phyloP scores from a whole-genome alignment of 2,329 filamentous ascomycete species.

The Lojkania enalia region DNA sequence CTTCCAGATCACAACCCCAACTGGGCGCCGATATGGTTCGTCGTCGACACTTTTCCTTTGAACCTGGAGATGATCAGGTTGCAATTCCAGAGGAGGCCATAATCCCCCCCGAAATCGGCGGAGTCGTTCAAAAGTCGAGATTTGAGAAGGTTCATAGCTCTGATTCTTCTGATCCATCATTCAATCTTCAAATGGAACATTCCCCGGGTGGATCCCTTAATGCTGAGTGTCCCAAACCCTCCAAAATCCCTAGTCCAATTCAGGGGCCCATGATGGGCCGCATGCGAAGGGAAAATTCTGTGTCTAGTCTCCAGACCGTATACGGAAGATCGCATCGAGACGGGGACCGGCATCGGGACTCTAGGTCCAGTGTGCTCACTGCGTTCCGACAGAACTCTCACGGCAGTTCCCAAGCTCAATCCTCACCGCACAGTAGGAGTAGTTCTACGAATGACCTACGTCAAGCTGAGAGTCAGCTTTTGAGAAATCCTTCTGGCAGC shows the following conservation, averaged over 20 bases:
- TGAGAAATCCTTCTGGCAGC: slow-evolving; percentile 22
- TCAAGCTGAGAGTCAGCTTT: slow-evolving; percentile 13
- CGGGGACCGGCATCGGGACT: slow-evolving; percentile 25
- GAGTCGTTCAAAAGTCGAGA: too few species aligned
- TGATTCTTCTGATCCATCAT: not conserved
- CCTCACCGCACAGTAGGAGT: slow-evolving; percentile 19
- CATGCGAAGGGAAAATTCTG: slow-evolving; percentile 42
- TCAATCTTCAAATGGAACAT: not conserved
- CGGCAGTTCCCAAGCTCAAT: slow-evolving; percentile 14
- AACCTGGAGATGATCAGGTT: slow-evolving; percentile 46
- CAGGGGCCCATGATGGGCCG: slow-evolving; percentile 29
- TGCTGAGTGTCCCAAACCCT: slow-evolving; percentile 25
- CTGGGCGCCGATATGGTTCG: slow-evolving; percentile 22
- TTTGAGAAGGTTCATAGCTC: not conserved
- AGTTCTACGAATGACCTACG: slow-evolving; percentile 21
- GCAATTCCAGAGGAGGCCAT: slow-evolving; percentile 21
- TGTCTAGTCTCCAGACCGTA: slow-evolving; percentile 42
- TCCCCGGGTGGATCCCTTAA: slow-evolving; percentile 2
- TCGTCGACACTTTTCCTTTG: slow-evolving; percentile 49
- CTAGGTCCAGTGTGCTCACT: slow-evolving; percentile 34
- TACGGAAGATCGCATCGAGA: slow-evolving; percentile 22
- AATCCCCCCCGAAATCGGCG: slow-evolving; percentile 11
- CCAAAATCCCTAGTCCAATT: slow-evolving; percentile 51
- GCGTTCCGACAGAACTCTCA: slow-evolving; percentile 26
- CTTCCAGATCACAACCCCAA: slow-evolving; percentile 26